phyloP scores from a whole-genome alignment of 495 filamentous ascomycete species.

The Neurospora sp. region DNA sequence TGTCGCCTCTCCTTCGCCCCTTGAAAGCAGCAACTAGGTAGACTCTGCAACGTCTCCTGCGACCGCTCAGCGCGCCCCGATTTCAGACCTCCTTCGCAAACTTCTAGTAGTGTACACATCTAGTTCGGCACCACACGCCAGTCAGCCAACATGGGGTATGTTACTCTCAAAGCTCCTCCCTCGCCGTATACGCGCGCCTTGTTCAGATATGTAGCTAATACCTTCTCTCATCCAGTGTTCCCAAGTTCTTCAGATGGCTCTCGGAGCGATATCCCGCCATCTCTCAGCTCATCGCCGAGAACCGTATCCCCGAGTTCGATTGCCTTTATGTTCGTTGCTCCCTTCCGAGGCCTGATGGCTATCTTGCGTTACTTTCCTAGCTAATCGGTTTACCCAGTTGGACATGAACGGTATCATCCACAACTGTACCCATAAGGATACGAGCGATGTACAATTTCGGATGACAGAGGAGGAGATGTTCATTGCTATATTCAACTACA shows the following conservation, averaged over 20 bases:
- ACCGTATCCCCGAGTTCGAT: slow-evolving; percentile 98
- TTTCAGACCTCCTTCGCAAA: not conserved
- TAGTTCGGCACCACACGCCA: not conserved
- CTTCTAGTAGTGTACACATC: not conserved
- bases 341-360: slow-evolving; percentile 3
- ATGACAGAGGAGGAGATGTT: slow-evolving; percentile 99
- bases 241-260: slow-evolving; percentile 89
- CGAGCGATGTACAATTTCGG: slow-evolving; percentile 78
- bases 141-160: slow-evolving; percentile 19
- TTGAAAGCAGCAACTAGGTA: not conserved
- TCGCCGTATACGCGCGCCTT: not conserved
- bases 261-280: slow-evolving; percentile 98
- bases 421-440: slow-evolving; percentile 97
- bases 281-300: slow-evolving; percentile 97
- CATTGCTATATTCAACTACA: slow-evolving; percentile 99
- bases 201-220: not conserved
- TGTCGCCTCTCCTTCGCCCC: not conserved
- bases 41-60: not conserved
- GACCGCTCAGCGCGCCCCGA: not conserved
- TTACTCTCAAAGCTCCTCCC: not conserved
- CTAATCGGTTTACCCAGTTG: slow-evolving; percentile 39
- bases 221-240: slow-evolving; percentile 62
- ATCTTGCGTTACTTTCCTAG: not conserved
- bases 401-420: slow-evolving; percentile 99
- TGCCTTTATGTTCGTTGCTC: slow-evolving; percentile 64